A percentile compares a stretch with the other conserved stretches of the same genome.
phyloP scores from a whole-genome alignment of 192 early-diverging fungal species.

The Backusella circina region DNA sequence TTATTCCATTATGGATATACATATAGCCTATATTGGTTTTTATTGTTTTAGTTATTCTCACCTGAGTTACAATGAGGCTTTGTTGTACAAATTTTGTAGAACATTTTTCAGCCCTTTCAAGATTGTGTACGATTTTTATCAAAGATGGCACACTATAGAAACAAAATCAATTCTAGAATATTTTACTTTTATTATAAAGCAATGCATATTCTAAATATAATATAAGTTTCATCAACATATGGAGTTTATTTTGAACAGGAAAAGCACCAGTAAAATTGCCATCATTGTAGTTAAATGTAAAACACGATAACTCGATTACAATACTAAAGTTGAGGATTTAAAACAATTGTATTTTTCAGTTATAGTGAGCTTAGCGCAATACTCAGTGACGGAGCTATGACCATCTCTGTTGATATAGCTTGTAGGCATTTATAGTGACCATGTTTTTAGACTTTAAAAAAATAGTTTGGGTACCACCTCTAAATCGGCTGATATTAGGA shows the following conservation, averaged over 20 bases:
- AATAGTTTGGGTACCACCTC: neutral
- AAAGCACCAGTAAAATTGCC: neutral
- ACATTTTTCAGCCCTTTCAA: neutral
- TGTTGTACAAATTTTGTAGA: neutral
- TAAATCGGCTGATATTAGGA: neutral
- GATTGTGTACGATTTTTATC: neutral
- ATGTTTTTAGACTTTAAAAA: neutral
- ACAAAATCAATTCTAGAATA: neutral
- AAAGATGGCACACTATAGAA: neutral
- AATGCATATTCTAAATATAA: neutral
- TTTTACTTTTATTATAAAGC: neutral
- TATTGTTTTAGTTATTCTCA: neutral
- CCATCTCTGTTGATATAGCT: neutral
- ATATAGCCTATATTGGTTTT: neutral
- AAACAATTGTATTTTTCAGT: neutral
- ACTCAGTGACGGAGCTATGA: neutral
- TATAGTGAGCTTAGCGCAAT: neutral
- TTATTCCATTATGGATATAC: neutral
- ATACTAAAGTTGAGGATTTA: neutral
- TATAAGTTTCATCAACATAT: neutral
- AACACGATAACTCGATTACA: neutral
- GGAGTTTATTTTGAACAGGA: neutral
- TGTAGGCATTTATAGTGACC: neutral
- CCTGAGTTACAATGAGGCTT: neutral
- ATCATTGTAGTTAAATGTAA: neutral